These are phyloP conservation scores for Helianthus tuberosus DNA, from an alignment of 129 eudicot species.

Conservation along the genomic window DNA sequence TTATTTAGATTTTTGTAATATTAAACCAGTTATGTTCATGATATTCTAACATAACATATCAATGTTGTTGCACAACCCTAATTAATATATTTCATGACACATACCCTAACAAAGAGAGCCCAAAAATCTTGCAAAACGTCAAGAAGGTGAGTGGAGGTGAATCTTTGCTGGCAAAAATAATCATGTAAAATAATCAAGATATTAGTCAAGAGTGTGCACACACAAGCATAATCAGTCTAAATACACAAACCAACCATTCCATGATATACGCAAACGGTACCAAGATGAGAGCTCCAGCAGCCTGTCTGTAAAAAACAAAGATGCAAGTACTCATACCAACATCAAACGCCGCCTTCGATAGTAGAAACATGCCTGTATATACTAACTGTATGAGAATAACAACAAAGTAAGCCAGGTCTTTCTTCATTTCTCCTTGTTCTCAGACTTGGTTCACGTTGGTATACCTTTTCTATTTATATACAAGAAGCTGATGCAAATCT, in stretches of 20 bases:
- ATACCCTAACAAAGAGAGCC: slow-evolving; percentile 73
- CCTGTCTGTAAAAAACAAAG: slow-evolving; percentile 82
- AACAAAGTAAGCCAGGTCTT: slow-evolving; percentile 38
- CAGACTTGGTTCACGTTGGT: background rate
- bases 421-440: slow-evolving; percentile 35
- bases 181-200: background rate
- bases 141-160: slow-evolving; percentile 59
- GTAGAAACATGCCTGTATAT: slow-evolving; percentile 71
- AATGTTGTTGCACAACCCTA: background rate
- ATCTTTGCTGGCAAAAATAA: slow-evolving; percentile 46
- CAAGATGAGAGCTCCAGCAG: slow-evolving; percentile 61
- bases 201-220: background rate
- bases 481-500: slow-evolving; percentile 1
- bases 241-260: slow-evolving; percentile 40
- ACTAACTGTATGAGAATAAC: slow-evolving; percentile 48
- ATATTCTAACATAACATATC: background rate
- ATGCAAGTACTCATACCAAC: slow-evolving; percentile 71
- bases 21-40: background rate
- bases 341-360: slow-evolving; percentile 68
- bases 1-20: too few species aligned
- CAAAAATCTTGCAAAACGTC: slow-evolving; percentile 59
- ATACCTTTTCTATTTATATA: background rate
- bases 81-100: background rate
- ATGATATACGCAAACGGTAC: slow-evolving; percentile 48
- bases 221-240: background rate